phyloP scores from a whole-genome alignment of 2,329 filamentous ascomycete species.

The Paraconiothyrium brasiliense region DNA sequence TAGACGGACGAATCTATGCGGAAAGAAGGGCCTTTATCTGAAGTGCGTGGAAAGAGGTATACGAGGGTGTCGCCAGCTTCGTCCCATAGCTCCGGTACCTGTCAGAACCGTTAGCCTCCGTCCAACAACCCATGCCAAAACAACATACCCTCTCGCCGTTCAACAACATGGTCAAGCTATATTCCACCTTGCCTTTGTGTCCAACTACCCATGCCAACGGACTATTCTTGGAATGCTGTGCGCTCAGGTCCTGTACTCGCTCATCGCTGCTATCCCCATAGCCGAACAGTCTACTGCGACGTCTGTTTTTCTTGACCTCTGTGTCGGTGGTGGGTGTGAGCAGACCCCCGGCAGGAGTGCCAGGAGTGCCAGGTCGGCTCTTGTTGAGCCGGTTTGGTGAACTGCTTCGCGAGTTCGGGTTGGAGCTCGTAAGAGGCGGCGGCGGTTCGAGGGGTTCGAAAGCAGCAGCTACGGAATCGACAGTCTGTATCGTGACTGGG shows the following conservation, averaged over 20 bases:
- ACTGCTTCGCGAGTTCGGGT: slow-evolving; percentile 32
- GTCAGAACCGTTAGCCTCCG: slow-evolving; percentile 10
- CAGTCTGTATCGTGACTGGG: slow-evolving; percentile 40
- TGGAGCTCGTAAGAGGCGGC: slow-evolving; percentile 33
- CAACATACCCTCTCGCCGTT: slow-evolving; percentile 61
- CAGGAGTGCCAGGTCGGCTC: slow-evolving; percentile 36
- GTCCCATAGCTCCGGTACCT: slow-evolving; percentile 70
- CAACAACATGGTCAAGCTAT: slow-evolving; percentile 62
- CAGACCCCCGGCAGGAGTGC: slow-evolving; percentile 24
- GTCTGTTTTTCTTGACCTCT: slow-evolving; percentile 44
- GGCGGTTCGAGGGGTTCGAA: slow-evolving; percentile 42
- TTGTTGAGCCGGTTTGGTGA: slow-evolving; percentile 35
- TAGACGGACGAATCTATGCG: slow-evolving; percentile 68
- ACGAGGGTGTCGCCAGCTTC: slow-evolving; percentile 69
- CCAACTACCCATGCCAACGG: slow-evolving; percentile 68
- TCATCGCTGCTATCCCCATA: slow-evolving; percentile 38
- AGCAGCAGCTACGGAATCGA: slow-evolving; percentile 30
- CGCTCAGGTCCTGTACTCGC: slow-evolving; percentile 20
- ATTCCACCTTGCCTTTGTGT: slow-evolving; percentile 64
- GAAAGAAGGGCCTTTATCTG: slow-evolving; percentile 67
- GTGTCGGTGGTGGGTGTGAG: slow-evolving; percentile 26
- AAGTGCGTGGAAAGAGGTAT: slow-evolving; percentile 68
- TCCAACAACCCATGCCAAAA: neutral
- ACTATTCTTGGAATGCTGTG: slow-evolving; percentile 8
- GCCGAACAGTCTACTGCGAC: slow-evolving; percentile 48